Conservation (phyloP, 805 yeast species). For the Jamesozyma hellenica region DNA sequence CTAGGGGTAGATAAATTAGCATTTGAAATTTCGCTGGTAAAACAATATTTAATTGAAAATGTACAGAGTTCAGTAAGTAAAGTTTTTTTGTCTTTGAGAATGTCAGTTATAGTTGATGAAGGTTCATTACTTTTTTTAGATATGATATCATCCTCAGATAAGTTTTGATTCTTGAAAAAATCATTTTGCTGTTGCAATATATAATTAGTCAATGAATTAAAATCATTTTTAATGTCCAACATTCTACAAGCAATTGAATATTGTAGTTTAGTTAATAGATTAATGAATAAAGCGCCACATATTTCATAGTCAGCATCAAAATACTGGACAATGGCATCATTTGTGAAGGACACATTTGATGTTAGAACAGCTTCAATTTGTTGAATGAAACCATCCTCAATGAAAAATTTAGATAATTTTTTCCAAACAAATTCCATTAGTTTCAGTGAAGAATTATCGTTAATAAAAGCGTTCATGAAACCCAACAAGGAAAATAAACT, state of each 20-base stretch:
- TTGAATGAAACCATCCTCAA: conserved; percentile 11
- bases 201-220: conserved; percentile 4
- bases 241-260: conserved; percentile 9
- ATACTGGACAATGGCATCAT: conserved; percentile 25
- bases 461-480: conserved; percentile 28
- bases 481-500: conserved; percentile 32
- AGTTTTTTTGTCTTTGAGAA: conserved; percentile 31
- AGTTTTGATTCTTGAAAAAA: conserved; percentile 16
- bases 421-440: conserved; percentile 14
- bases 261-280: conserved; percentile 18
- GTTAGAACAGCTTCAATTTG: conserved; percentile 13
- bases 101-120: conserved; percentile 24
- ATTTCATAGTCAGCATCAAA: conserved; percentile 23
- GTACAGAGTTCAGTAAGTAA: conserved; percentile 22
- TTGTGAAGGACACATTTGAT: conserved; percentile 13
- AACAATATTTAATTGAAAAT: conserved; percentile 15
- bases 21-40: conserved; percentile 9
- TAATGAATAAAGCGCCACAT: conserved; percentile 17
- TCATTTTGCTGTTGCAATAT: conserved; percentile 7
- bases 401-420: conserved; percentile 8
- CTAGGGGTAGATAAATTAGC: conserved; percentile 14
- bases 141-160: conserved; percentile 1
- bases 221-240: conserved; percentile 6
- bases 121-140: conserved; percentile 1
- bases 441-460: conserved; percentile 8